phyloP scores from a whole-genome alignment of 805 yeast genomes.

The Phaffomyces opuntiae region DNA sequence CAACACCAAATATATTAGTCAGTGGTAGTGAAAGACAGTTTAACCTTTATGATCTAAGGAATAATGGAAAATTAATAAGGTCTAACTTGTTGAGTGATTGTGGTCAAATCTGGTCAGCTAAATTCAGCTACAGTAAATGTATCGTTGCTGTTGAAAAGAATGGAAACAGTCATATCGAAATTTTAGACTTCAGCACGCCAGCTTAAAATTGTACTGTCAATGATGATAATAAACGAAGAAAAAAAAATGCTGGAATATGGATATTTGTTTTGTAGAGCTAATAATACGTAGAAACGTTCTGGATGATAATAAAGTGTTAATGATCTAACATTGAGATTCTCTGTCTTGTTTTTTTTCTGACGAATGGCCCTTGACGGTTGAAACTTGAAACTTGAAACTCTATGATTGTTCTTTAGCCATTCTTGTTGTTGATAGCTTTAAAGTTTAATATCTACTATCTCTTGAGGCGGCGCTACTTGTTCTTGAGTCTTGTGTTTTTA shows the following conservation, averaged over 20 bases:
- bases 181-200: constrained; percentile 62
- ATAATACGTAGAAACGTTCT: too few species aligned
- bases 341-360: too few species aligned
- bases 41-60: constrained; percentile 78
- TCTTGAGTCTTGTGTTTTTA: too few species aligned
- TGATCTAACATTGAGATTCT: not conserved
- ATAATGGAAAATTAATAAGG: constrained; percentile 61
- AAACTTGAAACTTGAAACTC: too few species aligned
- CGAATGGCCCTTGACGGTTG: too few species aligned
- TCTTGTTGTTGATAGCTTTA: too few species aligned
- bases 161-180: constrained; percentile 70
- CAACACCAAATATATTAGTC: constrained; percentile 74
- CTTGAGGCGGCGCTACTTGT: too few species aligned
- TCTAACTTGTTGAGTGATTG: constrained; percentile 66
- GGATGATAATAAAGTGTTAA: too few species aligned
- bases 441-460: too few species aligned
- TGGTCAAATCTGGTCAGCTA: constrained; percentile 92
- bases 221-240: too few species aligned
- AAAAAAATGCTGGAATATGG: too few species aligned
- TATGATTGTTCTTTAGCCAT: too few species aligned
- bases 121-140: constrained; percentile 75
- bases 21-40: constrained; percentile 87
- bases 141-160: constrained; percentile 85
- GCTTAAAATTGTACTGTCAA: constrained; percentile 4
- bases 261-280: not conserved